Conservation (phyloP, 441 rosid species). For the California macrophylla region DNA sequence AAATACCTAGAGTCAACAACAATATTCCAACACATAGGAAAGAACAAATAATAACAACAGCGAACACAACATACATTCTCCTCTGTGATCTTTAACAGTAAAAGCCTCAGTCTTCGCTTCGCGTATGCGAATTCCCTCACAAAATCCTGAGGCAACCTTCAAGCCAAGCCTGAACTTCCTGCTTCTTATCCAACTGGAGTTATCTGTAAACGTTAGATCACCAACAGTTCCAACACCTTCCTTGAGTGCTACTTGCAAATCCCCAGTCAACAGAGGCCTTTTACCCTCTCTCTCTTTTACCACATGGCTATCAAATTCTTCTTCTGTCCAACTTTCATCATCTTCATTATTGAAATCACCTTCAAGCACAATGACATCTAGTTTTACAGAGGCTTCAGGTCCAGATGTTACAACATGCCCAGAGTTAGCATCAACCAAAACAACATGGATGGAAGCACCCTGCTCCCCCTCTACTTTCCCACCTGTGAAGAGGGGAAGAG, state of each 20-base stretch:
- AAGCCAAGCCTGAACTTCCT: conserved; percentile 91
- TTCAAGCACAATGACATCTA: conserved; percentile 86
- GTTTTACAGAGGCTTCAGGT: conserved; percentile 63
- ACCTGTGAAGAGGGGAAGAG: conserved; percentile 94
- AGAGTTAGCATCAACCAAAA: conserved; percentile 56
- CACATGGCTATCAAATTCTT: conserved; percentile 84
- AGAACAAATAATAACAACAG: conserved; percentile 1
- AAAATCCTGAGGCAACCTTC: conserved; percentile 57
- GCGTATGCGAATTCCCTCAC: conserved; percentile 66
- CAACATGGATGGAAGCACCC: conserved; percentile 84
- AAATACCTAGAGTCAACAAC: conserved; percentile 3
- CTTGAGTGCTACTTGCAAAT: conserved; percentile 74
- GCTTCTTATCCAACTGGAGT: conserved; percentile 98
- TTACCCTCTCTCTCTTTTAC: conserved; percentile 95
- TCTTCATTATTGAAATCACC: conserved; percentile 91
- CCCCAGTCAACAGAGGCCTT: conserved; percentile 85
- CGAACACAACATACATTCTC: conserved; percentile 55
- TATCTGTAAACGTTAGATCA: conserved; percentile 82
- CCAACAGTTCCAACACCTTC: conserved; percentile 96
- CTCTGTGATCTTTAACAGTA: conserved; percentile 91
- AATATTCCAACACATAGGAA: not conserved
- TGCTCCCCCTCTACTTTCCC: conserved; percentile 98
- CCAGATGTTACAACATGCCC: conserved; percentile 71
- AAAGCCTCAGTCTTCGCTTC: conserved; percentile 98
- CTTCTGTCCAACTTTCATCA: conserved; percentile 87